A percentile compares a stretch with the other conserved stretches of the same genome.
Conservation (phyloP, 2,329 filamentous ascomycete genomes). For the Ophiostoma himal-ulmi region DNA sequence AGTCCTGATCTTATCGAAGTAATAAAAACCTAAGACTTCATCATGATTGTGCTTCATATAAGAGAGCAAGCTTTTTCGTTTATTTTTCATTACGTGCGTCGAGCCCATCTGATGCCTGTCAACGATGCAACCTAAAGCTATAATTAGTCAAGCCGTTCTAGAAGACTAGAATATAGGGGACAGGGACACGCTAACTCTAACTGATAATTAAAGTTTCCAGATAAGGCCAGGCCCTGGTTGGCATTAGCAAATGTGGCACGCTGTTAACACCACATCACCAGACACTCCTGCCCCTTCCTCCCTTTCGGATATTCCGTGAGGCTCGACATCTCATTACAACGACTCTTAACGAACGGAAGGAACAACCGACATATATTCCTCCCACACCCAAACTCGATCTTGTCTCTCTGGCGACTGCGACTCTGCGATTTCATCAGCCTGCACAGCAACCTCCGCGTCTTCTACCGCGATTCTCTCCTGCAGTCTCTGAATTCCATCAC, state of each 20-base stretch:
- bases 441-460: not conserved
- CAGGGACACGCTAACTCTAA: not conserved
- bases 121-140: not conserved
- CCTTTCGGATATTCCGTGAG: too few relatives aligned
- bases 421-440: not conserved
- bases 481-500: not conserved
- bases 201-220: slow-evolving; percentile 2
- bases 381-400: not conserved
- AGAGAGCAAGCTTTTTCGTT: not conserved
- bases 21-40: too few relatives aligned
- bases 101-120: not conserved
- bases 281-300: not conserved
- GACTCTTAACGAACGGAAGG: not conserved
- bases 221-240: too few relatives aligned
- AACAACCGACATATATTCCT: not conserved
- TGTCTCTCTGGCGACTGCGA: not conserved
- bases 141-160: not conserved
- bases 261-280: not conserved
- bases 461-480: too few relatives aligned
- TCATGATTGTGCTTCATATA: too few relatives aligned
- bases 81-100: not conserved
- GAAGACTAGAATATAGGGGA: not conserved
- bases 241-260: not conserved
- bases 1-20: too few relatives aligned
- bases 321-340: not conserved